Evolutionary conservation across 2,329 filamentous ascomycete genomes (phyloP).

Genomic region (Huntiella moniliformis): DNA sequence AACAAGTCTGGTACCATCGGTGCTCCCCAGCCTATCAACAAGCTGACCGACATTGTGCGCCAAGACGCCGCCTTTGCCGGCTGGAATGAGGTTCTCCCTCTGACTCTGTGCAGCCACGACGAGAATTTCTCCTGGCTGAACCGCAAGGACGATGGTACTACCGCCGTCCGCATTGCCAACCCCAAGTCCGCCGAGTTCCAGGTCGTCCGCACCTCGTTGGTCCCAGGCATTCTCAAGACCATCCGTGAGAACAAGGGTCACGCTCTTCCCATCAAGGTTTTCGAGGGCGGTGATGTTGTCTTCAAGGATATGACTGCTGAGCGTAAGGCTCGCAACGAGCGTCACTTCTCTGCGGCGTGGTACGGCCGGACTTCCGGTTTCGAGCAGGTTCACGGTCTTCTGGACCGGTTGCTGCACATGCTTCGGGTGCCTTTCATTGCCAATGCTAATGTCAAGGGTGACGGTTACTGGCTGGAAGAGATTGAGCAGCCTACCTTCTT

Average conservation of each 20-base stretch:
- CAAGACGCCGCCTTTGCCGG: slow-evolving; percentile 81
- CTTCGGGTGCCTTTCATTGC: slow-evolving; percentile 66
- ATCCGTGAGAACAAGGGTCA: slow-evolving; percentile 86
- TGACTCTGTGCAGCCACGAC: slow-evolving; percentile 92
- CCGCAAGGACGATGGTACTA: slow-evolving; percentile 67
- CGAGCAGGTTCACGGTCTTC: slow-evolving; percentile 81
- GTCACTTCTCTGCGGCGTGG: slow-evolving; percentile 90
- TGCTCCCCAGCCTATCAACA: slow-evolving; percentile 78
- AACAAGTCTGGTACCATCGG: slow-evolving; percentile 75
- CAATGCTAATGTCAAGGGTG: slow-evolving; percentile 32
- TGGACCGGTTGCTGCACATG: slow-evolving; percentile 88
- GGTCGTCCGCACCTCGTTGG: slow-evolving; percentile 68
- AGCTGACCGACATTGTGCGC: slow-evolving; percentile 79
- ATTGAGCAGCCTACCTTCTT: slow-evolving; percentile 86
- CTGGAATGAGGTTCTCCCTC: slow-evolving; percentile 88
- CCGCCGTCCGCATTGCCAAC: slow-evolving; percentile 70
- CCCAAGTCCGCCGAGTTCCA: slow-evolving; percentile 90
- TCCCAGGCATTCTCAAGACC: slow-evolving; percentile 82
- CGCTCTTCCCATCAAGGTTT: slow-evolving; percentile 74
- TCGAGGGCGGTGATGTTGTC: slow-evolving; percentile 77
- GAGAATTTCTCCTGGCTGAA: slow-evolving; percentile 97
- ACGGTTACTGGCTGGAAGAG: slow-evolving; percentile 89
- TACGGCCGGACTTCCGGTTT: slow-evolving; percentile 91
- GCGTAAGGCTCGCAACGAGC: slow-evolving; percentile 76
- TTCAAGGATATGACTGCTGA: slow-evolving; percentile 72